Percentiles rank a stretch among this genome's conserved stretches.
Evolutionary conservation across 1,284 basidiomycete species (phyloP).

Genomic region (Heterobasidion annosum): DNA sequence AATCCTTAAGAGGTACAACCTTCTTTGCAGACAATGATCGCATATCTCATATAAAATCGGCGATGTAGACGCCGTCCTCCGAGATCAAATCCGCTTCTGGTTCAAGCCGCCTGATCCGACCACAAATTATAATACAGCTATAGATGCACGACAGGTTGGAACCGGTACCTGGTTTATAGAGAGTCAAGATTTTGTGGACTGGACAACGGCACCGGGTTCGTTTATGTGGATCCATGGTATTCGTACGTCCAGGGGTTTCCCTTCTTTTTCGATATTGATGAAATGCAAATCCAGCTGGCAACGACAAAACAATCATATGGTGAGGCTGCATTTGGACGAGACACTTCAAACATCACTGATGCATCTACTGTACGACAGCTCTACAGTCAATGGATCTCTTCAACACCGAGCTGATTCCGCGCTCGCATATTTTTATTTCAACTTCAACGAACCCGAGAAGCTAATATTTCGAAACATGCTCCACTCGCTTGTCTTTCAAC

Average conservation of each 20-base stretch:
- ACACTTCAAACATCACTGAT: not conserved
- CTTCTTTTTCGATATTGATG: not conserved
- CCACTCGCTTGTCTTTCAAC: not conserved
- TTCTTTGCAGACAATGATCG: too few species aligned
- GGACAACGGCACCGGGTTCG: slow-evolving; percentile 10
- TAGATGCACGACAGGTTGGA: too few species aligned
- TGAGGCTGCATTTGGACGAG: not conserved
- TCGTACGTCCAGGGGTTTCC: not conserved
- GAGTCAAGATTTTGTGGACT: not conserved
- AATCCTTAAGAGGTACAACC: too few species aligned
- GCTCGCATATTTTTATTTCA: not conserved
- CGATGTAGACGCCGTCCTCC: too few species aligned
- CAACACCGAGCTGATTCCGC: not conserved
- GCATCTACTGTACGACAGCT: not conserved
- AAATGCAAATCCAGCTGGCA: not conserved
- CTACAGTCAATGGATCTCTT: not conserved
- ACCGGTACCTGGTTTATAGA: too few species aligned
- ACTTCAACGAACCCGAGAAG: not conserved
- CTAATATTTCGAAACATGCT: not conserved
- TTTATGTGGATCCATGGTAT: not conserved
- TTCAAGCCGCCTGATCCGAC: too few species aligned
- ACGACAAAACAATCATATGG: not conserved
- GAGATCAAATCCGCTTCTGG: too few species aligned
- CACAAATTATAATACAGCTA: too few species aligned
- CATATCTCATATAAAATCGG: too few species aligned